Conservation (phyloP, 2,329 filamentous ascomycete species). For the Hypomyces perniciosus region DNA sequence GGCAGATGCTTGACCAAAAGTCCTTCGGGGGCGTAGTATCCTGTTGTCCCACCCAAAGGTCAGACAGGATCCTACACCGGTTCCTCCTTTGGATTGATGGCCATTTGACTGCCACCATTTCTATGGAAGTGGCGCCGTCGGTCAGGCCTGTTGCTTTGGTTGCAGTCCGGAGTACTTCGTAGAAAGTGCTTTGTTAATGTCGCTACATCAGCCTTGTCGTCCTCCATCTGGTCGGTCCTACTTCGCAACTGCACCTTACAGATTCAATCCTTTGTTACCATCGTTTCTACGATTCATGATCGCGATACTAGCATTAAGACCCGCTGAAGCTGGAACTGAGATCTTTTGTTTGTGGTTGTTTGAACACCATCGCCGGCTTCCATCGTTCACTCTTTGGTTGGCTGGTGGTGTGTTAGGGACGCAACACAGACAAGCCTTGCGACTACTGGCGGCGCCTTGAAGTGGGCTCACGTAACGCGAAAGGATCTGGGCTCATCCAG, state of each 20-base stretch:
- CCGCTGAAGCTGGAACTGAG: too few relatives aligned
- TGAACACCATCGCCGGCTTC: too few relatives aligned
- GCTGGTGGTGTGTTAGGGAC: constrained; percentile 9
- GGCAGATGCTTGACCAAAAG: constrained; percentile 9
- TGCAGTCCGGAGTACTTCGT: too few relatives aligned
- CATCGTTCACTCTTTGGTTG: constrained; percentile 5
- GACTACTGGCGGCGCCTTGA: constrained; percentile 1
- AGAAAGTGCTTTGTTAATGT: too few relatives aligned
- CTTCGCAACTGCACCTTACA: not conserved
- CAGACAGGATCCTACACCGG: constrained; percentile 12
- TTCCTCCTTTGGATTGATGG: constrained; percentile 5
- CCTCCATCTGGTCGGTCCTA: not conserved
- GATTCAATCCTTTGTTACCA: too few relatives aligned
- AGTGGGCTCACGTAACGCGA: constrained; percentile 7
- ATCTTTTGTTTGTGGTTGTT: too few relatives aligned
- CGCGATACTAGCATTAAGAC: too few relatives aligned
- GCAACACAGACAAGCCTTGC: constrained; percentile 6
- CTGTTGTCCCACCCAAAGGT: constrained; percentile 13
- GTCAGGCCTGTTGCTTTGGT: not conserved
- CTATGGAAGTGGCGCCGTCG: constrained; percentile 2
- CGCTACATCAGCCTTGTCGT: not conserved
- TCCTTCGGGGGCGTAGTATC: constrained; percentile 6
- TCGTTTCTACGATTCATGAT: too few relatives aligned
- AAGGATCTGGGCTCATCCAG: constrained; percentile 8
- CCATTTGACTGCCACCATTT: constrained; percentile 4